Conservation (phyloP, 345 rosid species). For the Lepidium africanum region DNA sequence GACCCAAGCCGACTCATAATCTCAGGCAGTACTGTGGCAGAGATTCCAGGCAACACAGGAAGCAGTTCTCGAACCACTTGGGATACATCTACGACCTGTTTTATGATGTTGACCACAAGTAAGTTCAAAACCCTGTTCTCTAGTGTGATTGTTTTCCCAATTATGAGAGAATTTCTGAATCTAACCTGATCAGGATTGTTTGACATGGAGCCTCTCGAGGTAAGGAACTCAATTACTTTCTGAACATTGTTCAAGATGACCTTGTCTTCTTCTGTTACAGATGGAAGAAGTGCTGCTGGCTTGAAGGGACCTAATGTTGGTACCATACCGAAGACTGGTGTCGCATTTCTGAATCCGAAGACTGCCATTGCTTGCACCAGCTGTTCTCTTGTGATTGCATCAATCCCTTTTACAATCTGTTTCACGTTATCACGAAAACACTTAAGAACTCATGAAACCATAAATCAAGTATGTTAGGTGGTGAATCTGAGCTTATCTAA, state of each 20-base stretch:
- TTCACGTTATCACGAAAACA: background rate
- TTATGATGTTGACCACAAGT: background rate
- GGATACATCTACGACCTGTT: constrained; percentile 49
- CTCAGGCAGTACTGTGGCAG: constrained; percentile 68
- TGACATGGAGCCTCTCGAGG: constrained; percentile 58
- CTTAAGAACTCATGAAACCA: background rate
- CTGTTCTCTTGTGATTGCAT: constrained; percentile 90
- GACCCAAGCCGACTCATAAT: constrained; percentile 67
- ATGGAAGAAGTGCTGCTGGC: constrained; percentile 69
- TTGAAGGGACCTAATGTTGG: constrained; percentile 67
- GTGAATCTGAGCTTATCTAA: background rate
- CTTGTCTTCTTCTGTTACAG: constrained; percentile 78
- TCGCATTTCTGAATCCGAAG: constrained; percentile 53
- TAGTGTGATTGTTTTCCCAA: background rate
- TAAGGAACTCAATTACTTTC: constrained; percentile 68
- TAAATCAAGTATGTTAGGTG: background rate
- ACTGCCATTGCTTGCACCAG: constrained; percentile 61
- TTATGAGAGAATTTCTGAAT: background rate
- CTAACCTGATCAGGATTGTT: constrained; percentile 56
- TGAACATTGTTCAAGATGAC: constrained; percentile 65
- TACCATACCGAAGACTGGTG: constrained; percentile 75
- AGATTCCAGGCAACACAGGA: constrained; percentile 75
- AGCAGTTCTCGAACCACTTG: constrained; percentile 56
- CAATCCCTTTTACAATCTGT: constrained; percentile 94
- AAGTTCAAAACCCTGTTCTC: background rate